These are phyloP conservation scores for Sclerotinia subarctica DNA, from an alignment of 2,329 filamentous ascomycete species.

Conservation along the genomic window DNA sequence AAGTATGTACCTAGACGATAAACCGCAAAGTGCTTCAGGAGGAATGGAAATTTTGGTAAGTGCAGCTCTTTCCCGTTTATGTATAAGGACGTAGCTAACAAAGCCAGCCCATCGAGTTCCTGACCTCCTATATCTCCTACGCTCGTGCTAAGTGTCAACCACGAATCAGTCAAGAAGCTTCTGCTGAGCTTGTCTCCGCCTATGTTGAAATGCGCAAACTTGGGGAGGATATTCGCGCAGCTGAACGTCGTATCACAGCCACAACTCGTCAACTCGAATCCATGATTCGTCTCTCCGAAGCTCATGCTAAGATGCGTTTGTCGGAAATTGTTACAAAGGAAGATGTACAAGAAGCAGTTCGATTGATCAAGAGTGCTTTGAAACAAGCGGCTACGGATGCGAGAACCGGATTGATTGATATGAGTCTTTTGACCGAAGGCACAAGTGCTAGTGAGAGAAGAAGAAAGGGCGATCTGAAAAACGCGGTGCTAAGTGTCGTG, in stretches of 20 bases:
- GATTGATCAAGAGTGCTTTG: conserved; percentile 87
- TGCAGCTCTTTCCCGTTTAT: conserved; percentile 27
- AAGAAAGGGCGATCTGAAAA: conserved; percentile 79
- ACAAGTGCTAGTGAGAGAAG: conserved; percentile 83
- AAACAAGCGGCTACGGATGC: conserved; percentile 97
- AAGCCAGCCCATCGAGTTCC: conserved; percentile 79
- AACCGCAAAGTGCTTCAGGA: conserved; percentile 75
- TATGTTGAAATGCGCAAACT: conserved; percentile 96
- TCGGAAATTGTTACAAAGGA: conserved; percentile 68
- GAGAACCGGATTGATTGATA: conserved; percentile 88
- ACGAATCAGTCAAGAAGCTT: conserved; percentile 72
- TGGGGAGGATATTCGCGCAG: conserved; percentile 78
- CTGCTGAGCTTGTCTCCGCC: conserved; percentile 76
- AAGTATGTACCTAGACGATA: conserved; percentile 95
- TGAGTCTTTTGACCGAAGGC: conserved; percentile 93
- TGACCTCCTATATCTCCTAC: conserved; percentile 96
- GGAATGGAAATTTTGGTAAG: conserved; percentile 76
- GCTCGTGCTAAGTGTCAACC: conserved; percentile 85
- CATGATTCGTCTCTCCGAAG: conserved; percentile 96
- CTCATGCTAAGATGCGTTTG: conserved; percentile 96
- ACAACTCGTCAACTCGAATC: conserved; percentile 95
- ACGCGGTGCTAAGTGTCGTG: conserved; percentile 67
- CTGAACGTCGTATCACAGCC: conserved; percentile 94
- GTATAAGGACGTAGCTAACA: neutral
- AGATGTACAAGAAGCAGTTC: conserved; percentile 87